Evolutionary conservation across 2,329 filamentous ascomycete species (phyloP), one percentile per base, ranked within the genome.

Genomic region (Cladophialophora exuberans): DNA sequence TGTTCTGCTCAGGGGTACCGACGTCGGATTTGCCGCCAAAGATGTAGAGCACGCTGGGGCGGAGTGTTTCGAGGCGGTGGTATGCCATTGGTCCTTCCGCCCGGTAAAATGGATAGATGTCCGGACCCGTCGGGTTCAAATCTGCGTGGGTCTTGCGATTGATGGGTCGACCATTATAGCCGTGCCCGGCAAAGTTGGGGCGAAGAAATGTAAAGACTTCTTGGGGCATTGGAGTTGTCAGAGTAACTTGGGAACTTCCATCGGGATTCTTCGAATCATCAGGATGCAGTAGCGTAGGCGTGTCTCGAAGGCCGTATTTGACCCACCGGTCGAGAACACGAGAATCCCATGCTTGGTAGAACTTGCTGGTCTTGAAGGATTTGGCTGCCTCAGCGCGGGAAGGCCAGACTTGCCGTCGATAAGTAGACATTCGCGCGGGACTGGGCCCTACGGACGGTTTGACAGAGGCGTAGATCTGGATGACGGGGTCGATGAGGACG

Each of bases 261-360:
- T 28, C 42, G 7, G 84, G 67, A 65, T 64, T 0, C 83, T 87
- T 1, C 84, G 85, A 3, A 11, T 53, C 44, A 18, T 31, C 36
- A 6, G 52, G 53, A 81, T 13, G 51, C 4, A 86, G 66, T 6
- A 67, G 65, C 0, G 88, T 90, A 2, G 89, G 88, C 2, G 86
- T 76, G 13, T 87, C 80, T n/a, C 88, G 82, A n/a, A 97, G 74
- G 10, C 91, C 92, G 66, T 89, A 79, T 54, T 82, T 63, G 39
- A 91, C 72, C 86, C 88, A 93, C 26, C 80, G 77, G 9, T 91
- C 83, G 0, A 97, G 77, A 0, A 92, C 91, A 41, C 91, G 81
- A 1, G 82, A 77, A 65, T 97, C 90, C 93, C 93, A 97, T 9
- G 80, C 65, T 60, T 84, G 78, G 73, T 96, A 97, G 74, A 96